Evolutionary conservation across 495 filamentous ascomycete species (phyloP).

Genomic region (Amphirosellinia nigrospora): DNA sequence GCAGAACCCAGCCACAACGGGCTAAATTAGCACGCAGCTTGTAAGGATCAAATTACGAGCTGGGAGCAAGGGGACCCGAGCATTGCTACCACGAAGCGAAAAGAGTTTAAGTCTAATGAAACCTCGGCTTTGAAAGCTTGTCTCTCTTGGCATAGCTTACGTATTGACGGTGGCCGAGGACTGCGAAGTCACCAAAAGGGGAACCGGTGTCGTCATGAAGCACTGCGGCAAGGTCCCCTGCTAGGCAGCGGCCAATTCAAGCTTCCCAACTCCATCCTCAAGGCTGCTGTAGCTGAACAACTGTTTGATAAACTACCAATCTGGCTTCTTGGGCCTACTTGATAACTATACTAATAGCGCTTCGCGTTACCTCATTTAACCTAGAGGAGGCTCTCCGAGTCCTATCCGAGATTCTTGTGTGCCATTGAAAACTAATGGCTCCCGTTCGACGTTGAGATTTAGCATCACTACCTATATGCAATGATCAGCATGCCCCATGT

Average conservation of each 20-base stretch:
- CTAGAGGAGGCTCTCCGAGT: neutral
- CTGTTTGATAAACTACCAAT: neutral
- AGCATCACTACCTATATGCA: neutral
- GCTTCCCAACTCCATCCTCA: neutral
- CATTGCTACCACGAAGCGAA: neutral
- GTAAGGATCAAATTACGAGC: neutral
- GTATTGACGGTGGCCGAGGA: neutral
- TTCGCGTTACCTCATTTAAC: neutral
- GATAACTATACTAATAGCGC: neutral
- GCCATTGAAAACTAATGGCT: neutral
- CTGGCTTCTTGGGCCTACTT: neutral
- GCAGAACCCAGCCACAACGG: neutral
- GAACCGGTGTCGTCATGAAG: neutral
- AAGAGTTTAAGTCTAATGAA: neutral
- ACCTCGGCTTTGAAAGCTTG: neutral
- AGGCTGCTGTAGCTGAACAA: neutral
- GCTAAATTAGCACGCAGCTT: neutral
- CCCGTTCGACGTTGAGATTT: neutral
- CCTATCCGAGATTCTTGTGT: neutral
- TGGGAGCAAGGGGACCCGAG: neutral
- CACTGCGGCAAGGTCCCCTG: neutral
- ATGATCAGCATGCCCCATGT: neutral
- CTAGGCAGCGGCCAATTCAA: neutral
- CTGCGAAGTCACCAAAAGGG: neutral
- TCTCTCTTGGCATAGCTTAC: neutral